Evolutionary conservation across 176 grass and related monocot species (phyloP), one percentile per base, ranked within the genome.

Genomic region (Oropetium thomaeum): DNA sequence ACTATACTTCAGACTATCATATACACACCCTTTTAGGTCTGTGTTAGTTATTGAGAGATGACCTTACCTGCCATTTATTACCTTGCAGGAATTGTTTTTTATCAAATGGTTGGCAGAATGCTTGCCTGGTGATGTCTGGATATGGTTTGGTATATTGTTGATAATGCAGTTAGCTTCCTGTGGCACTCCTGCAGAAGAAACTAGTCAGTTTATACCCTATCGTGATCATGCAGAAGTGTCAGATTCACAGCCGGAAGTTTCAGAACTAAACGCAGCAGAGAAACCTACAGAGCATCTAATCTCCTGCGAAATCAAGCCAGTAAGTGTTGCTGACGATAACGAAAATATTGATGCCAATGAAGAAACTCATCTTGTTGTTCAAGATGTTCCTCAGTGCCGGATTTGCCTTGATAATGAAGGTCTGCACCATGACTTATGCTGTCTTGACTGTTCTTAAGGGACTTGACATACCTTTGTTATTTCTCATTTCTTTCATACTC

Each of bases 361-460:
- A 76, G 87, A 89, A 73, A 82, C 82, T 38, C 73, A 60, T 33
- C 82, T 89, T 57, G 80, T 96, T 54, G 76, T 87, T 71, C 91
- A 89, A 81, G 95, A 94, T 17, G 61, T 51, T 15, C 84, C 89
- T 47, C 95, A 98, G 33, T 98, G 95, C 31, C 81, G 91, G 52
- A 98, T 98, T 79, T 98, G 95, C 77, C 90, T 98, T 75, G 95
- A 98, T 78, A 98, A 40, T 26, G 95, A 78, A 98, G 95, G 95
- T 98, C 44, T 62, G 66, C 61, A 59, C 69, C 40, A 47, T 67
- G 65, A 43, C n/a, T 16, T 66, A 31, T 81, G 45, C 13, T 38
- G 22, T 44, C 73, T 73, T 48, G 10, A 32, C 26, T 69, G 27
- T 67, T 57, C 14, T 61, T 57, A 52, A 65, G 9, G 22, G 39